Base-by-base conservation (phyloP, 2,329 filamentous ascomycete genomes). In the Aurifilum marmelostoma region DNA sequence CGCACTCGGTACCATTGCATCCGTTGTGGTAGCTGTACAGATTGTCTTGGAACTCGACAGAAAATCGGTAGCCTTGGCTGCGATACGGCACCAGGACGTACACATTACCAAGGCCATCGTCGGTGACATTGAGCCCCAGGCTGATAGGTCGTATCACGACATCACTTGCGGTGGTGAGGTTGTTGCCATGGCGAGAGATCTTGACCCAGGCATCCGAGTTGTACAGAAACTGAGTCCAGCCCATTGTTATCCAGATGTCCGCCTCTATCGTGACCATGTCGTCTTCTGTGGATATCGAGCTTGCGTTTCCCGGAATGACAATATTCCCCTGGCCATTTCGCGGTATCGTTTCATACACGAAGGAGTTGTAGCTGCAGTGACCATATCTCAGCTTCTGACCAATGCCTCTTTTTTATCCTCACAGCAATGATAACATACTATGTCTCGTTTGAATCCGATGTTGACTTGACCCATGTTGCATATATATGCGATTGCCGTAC, bases 271-370 rank as follows among this genome's bases (percentile, higher is more conserved):
- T 74, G 65, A 79, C 73, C 21, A 72, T 71, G 66, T 80, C 78
- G 54, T 76, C 72, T 1, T 69, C 72, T 4, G 67, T 73, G 39
- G 66, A 72, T 12, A 59, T 52, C 24, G 67, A 73, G 21, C 63
- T 72, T 3, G 75, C 73, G 27, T 74, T 72, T 2, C 70, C 69
- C 3, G 74, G 74, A 24, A 66, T 60, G 59, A 69, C 72, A 50
- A 78, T 77, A 21, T 76, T 74, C 14, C 75, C 76, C 60, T 77
- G 77, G n/a, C 78, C 78, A 69, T 78, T 80, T 18, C 78, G 71
- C 0, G 78, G 78, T 41, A 80, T 79, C 41, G 73, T 69, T 70
- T 80, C 77, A 66, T 80, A 79, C 12, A 77, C 77, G 63, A 80
- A 80, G 1, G 78, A 79, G 12, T 70, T 37, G 29, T 63, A 70